Evolutionary conservation across 495 filamentous ascomycete genomes (phyloP).

Genomic region (Hypoxylon lienhwacheense): DNA sequence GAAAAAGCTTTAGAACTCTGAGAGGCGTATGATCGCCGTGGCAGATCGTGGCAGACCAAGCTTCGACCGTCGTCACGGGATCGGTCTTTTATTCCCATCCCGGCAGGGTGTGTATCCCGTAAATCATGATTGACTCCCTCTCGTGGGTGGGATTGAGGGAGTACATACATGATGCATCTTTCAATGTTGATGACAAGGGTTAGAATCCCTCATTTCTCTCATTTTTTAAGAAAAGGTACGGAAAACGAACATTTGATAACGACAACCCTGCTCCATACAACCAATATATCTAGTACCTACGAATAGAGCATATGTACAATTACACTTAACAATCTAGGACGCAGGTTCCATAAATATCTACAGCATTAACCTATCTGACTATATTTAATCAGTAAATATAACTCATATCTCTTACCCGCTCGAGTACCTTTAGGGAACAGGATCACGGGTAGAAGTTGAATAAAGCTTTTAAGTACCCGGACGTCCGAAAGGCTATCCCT

Average conservation of each 20-base stretch:
- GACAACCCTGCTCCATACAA: too few species aligned
- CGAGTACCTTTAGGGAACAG: too few species aligned
- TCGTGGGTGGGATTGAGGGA: slow-evolving; percentile 13
- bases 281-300: too few species aligned
- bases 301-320: too few species aligned
- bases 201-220: slow-evolving; percentile 18
- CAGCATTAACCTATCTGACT: too few species aligned
- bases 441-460: too few species aligned
- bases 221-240: slow-evolving; percentile 3
- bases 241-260: slow-evolving; percentile 17
- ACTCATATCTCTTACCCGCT: too few species aligned
- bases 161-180: slow-evolving; percentile 18
- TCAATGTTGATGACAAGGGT: slow-evolving; percentile 17
- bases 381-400: too few species aligned
- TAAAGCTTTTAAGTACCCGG: too few species aligned
- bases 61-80: slow-evolving; percentile 20
- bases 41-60: slow-evolving; percentile 19
- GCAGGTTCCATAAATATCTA: too few species aligned
- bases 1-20: slow-evolving; percentile 9
- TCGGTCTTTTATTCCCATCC: slow-evolving; percentile 16
- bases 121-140: slow-evolving; percentile 4
- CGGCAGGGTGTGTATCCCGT: slow-evolving; percentile 11
- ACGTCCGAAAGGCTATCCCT: too few species aligned
- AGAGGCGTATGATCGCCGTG: slow-evolving; percentile 27
- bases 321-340: too few species aligned